phyloP scores from a whole-genome alignment of 768 basidiomycete species.

The Dentipellis sp. region DNA sequence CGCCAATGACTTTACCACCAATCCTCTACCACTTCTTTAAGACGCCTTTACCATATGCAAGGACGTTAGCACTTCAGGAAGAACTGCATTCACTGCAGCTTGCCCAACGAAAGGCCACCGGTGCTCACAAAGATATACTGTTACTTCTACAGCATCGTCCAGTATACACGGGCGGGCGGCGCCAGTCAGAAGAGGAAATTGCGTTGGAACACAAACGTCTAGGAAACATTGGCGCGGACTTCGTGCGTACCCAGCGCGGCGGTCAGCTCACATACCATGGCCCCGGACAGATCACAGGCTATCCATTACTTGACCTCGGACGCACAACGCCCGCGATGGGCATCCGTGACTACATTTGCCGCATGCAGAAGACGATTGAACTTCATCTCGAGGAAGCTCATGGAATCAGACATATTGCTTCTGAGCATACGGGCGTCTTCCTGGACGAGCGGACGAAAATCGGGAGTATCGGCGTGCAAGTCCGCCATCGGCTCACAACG shows the following conservation, averaged over 20 bases:
- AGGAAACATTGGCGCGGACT: constrained; percentile 78
- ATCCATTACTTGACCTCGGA: constrained; percentile 87
- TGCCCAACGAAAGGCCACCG: constrained; percentile 31
- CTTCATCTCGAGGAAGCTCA: constrained; percentile 51
- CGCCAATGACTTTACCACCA: constrained; percentile 40
- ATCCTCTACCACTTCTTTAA: constrained; percentile 72
- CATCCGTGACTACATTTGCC: constrained; percentile 78
- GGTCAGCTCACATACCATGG: constrained; percentile 97
- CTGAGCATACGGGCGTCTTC: constrained; percentile 89
- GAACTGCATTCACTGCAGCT: constrained; percentile 61
- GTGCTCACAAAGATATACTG: constrained; percentile 46
- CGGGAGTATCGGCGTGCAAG: constrained; percentile 93
- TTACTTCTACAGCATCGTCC: constrained; percentile 86
- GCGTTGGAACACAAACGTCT: constrained; percentile 55
- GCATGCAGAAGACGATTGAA: constrained; percentile 66
- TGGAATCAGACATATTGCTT: constrained; percentile 44
- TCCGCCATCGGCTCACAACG: constrained; percentile 87
- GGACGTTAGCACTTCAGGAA: constrained; percentile 64
- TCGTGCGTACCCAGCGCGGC: constrained; percentile 72
- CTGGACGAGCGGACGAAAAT: constrained; percentile 74
- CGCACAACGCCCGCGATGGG: constrained; percentile 62
- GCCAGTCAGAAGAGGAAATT: constrained; percentile 60
- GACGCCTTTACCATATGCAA: constrained; percentile 68
- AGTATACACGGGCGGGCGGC: constrained; percentile 90
- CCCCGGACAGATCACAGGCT: constrained; percentile 94